Conservation (phyloP, 805 yeast genomes). For the Pichia phayaonensis region DNA sequence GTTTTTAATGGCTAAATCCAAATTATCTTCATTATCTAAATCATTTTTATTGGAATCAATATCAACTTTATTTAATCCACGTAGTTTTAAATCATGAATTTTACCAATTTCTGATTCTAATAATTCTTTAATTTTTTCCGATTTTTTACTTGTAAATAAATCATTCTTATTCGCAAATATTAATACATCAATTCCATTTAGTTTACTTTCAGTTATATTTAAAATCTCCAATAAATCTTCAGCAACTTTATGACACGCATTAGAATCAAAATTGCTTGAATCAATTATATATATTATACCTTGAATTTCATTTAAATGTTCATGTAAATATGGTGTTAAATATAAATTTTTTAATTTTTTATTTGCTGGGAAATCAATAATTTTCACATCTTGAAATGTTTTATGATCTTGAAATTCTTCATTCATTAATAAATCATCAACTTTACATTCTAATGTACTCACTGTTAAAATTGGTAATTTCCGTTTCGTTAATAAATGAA, state of each 20-base stretch:
- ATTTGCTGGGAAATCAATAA: conserved; percentile 89
- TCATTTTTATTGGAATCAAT: conserved; percentile 24
- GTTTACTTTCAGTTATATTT: conserved; percentile 49
- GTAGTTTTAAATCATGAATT: conserved; percentile 41
- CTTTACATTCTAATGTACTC: conserved; percentile 44
- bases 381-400: conserved; percentile 32
- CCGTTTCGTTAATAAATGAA: conserved; percentile 15
- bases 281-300: conserved; percentile 80
- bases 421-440: conserved; percentile 28
- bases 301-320: conserved; percentile 36
- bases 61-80: conserved; percentile 39
- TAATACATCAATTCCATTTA: conserved; percentile 65
- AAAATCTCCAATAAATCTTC: conserved; percentile 53
- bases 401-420: conserved; percentile 24
- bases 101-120: conserved; percentile 59
- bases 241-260: conserved; percentile 46
- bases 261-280: conserved; percentile 48
- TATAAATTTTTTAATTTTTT: conserved; percentile 57
- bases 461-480: conserved; percentile 31
- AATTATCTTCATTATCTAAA: conserved; percentile 25
- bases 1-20: conserved; percentile 36
- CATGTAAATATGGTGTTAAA: conserved; percentile 39
- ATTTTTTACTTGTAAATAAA: conserved; percentile 73
- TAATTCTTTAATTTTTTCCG: conserved; percentile 46
- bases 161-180: conserved; percentile 84